A percentile compares a stretch with the other conserved stretches of the same genome.
Evolutionary conservation across 2,329 filamentous ascomycete genomes (phyloP).

Genomic region (Ophiocordyceps sinensis): DNA sequence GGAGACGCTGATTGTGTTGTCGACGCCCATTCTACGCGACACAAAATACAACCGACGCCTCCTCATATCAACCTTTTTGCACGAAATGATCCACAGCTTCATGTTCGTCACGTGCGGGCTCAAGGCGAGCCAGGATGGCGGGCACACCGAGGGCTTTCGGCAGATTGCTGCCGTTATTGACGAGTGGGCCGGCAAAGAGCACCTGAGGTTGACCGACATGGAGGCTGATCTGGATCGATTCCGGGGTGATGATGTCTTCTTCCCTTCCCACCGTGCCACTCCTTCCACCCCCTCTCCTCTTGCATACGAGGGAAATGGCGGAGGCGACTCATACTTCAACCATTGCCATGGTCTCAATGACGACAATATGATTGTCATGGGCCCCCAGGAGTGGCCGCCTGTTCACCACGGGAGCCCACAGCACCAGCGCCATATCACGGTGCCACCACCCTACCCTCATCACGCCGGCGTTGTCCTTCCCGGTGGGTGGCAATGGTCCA

Average conservation of each 20-base stretch:
- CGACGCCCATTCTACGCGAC: conserved; percentile 41
- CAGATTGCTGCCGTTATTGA: conserved; percentile 46
- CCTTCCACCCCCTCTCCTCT: not conserved
- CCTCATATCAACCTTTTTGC: conserved; percentile 49
- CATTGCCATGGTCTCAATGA: not conserved
- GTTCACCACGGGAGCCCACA: not conserved
- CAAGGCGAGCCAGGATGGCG: conserved; percentile 37
- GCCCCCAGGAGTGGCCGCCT: not conserved
- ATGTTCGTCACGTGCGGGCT: conserved; percentile 49
- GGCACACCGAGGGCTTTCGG: conserved; percentile 46
- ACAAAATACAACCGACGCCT: conserved; percentile 42
- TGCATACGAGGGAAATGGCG: conserved; percentile 3
- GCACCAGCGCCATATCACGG: not conserved
- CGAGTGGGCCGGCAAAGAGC: conserved; percentile 41
- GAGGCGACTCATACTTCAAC: not conserved
- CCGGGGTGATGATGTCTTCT: conserved; percentile 13
- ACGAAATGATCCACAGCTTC: conserved; percentile 54
- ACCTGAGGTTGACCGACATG: conserved; percentile 41
- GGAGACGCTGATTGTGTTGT: conserved; percentile 49
- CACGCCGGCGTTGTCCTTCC: conserved; percentile 4
- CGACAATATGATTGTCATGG: conserved; percentile 1
- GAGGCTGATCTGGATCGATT: conserved; percentile 47
- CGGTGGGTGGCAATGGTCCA: conserved; percentile 20
- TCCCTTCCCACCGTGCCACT: not conserved
- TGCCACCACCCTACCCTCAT: not conserved